Base-by-base conservation (phyloP, 331 rosid genomes). In the Quercus lobata region DNA sequence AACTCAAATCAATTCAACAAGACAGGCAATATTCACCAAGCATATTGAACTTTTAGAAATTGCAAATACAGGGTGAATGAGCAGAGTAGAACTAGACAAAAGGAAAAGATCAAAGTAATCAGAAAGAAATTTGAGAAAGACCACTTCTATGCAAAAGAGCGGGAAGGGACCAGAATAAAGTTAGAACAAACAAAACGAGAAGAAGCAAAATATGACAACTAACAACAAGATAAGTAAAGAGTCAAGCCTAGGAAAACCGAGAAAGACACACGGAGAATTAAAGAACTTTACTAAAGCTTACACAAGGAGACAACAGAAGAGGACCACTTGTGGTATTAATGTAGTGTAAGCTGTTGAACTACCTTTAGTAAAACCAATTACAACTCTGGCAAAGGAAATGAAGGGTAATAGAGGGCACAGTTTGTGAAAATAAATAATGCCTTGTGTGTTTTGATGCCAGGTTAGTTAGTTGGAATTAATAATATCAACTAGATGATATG, bases 401-500 rank as follows among this genome's bases (percentile, higher is more conserved):
- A 58, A 76, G 72, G 65, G 80, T 71, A 76, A 29, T n/a, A 21
- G 66, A 65, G 54, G 57, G 69, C 46, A 82, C 75, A 61, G 71
- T 27, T 54, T 55, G 76, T 25, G 85, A 81, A 83, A 57, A 74
- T 53, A 60, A 78, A 46, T 72, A 82, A 60, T 61, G 41, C 24
- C 41, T 49, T 16, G 14, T 30, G 21, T 79, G 78, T 70, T 53
- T 57, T 29, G 76, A 65, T 74, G 86, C 77, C 80, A 71, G 35
- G 77, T 68, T 72, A 73, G 53, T 74, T 76, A 80, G 63, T 82
- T 57, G 71, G 70, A 69, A 86, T 82, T 37, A 83, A 83, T 68
- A 77, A 84, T 73, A 84, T 78, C 79, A 81, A 86, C 76, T 6
- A 57, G 82, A 63, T 73, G 41, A 82, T 57, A 85, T 75, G 87